Percentiles rank a stretch among this genome's conserved stretches.
Conservation (phyloP, 179 eudicot species). For the Nepenthes alata region DNA sequence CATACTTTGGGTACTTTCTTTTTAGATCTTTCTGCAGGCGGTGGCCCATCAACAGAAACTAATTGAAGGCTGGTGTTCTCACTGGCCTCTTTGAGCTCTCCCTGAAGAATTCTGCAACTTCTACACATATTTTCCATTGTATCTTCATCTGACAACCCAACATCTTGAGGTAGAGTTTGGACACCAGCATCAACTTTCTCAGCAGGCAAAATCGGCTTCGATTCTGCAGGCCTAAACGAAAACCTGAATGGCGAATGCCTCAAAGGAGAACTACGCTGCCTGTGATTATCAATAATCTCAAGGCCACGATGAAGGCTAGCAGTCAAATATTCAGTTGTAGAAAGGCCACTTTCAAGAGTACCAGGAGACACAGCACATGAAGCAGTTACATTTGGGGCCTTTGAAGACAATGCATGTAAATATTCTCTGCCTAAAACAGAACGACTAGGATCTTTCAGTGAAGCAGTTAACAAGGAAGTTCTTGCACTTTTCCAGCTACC, state of each 20-base stretch:
- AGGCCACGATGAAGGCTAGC: conserved; percentile 87
- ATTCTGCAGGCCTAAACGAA: conserved; percentile 54
- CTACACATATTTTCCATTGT: conserved; percentile 32
- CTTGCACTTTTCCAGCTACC: conserved; percentile 70
- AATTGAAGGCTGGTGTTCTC: conserved; percentile 52
- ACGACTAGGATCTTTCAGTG: conserved; percentile 27
- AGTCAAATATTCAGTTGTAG: conserved; percentile 54
- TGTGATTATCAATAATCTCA: conserved; percentile 51
- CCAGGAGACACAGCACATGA: conserved; percentile 22
- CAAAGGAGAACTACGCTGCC: conserved; percentile 44
- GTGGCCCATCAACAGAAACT: conserved; percentile 48
- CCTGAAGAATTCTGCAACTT: conserved; percentile 43
- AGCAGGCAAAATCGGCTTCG: conserved; percentile 34
- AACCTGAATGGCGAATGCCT: conserved; percentile 65
- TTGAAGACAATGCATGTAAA: conserved; percentile 22
- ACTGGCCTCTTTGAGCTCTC: conserved; percentile 25
- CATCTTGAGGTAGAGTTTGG: conserved; percentile 42
- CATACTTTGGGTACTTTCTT: conserved; percentile 78
- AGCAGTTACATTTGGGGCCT: conserved; percentile 24
- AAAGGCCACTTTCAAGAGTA: conserved; percentile 22
- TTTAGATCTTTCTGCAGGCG: conserved; percentile 40
- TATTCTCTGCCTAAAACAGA: conserved; percentile 15
- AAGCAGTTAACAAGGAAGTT: conserved; percentile 44
- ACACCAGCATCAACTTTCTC: conserved; percentile 70
- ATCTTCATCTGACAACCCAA: conserved; percentile 27